These are phyloP conservation scores for Penicillium angulare DNA, from an alignment of 495 filamentous ascomycete species.

Conservation along the genomic window DNA sequence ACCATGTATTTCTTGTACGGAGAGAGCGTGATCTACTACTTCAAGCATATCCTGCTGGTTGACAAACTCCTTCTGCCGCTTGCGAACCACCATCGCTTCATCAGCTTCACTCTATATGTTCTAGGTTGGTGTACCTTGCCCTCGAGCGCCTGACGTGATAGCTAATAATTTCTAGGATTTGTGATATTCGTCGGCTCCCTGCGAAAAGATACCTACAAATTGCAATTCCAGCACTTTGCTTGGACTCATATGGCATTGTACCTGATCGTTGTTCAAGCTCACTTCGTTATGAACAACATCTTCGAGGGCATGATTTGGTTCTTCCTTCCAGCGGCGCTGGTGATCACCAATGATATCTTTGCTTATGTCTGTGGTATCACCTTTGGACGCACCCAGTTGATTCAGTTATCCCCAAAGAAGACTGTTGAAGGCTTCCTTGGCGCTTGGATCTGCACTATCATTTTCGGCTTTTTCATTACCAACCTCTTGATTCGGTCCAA, in stretches of 20 bases:
- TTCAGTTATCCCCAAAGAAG: conserved; percentile 99
- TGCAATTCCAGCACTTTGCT: conserved; percentile 98
- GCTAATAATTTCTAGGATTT: conserved; percentile 63
- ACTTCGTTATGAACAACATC: conserved; percentile 99
- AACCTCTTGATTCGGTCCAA: conserved; percentile 87
- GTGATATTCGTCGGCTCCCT: conserved; percentile 98
- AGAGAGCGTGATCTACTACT: conserved; percentile 99
- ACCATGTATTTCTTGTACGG: conserved; percentile 99
- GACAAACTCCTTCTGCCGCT: conserved; percentile 89
- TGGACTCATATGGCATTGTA: conserved; percentile 99
- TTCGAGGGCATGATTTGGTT: conserved; percentile 99
- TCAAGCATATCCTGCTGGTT: conserved; percentile 97
- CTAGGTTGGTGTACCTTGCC: conserved; percentile 63
- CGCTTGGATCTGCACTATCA: conserved; percentile 91
- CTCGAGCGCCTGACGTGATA: background rate
- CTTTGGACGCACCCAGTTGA: conserved; percentile 93
- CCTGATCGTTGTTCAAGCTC: conserved; percentile 94
- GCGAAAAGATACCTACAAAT: conserved; percentile 91
- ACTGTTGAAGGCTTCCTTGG: conserved; percentile 98
- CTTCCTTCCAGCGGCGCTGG: conserved; percentile 91
- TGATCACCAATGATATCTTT: conserved; percentile 98
- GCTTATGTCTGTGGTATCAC: conserved; percentile 97
- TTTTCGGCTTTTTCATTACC: conserved; percentile 80
- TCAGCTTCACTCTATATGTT: conserved; percentile 95
- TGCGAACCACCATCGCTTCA: conserved; percentile 97